Conservation (phyloP, 2,329 filamentous ascomycete species). For the Monilinia fructigena region DNA sequence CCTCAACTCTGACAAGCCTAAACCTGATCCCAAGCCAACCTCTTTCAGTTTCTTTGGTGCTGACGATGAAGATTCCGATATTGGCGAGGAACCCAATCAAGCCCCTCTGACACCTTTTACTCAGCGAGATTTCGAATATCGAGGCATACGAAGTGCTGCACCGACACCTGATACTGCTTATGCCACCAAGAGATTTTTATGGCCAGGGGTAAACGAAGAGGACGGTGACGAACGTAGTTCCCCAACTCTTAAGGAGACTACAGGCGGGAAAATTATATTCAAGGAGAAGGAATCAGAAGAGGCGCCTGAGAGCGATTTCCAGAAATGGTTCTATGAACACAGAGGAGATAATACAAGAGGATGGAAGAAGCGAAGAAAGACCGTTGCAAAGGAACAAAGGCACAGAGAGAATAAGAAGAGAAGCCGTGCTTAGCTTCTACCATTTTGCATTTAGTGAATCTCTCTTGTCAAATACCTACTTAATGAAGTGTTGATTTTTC, state of each 20-base stretch:
- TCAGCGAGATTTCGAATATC: conserved; percentile 71
- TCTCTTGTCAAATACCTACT: neutral
- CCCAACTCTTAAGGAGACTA: conserved; percentile 21
- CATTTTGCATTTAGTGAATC: conserved; percentile 6
- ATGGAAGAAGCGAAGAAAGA: conserved; percentile 65
- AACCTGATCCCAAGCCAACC: conserved; percentile 45
- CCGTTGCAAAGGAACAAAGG: conserved; percentile 63
- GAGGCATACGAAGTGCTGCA: conserved; percentile 79
- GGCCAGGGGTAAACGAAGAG: conserved; percentile 48
- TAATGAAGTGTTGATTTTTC: neutral
- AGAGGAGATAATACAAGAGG: conserved; percentile 62
- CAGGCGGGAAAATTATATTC: conserved; percentile 28
- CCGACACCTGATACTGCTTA: conserved; percentile 93
- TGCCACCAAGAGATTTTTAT: conserved; percentile 62
- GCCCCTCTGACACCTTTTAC: conserved; percentile 80
- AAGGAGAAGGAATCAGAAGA: conserved; percentile 26
- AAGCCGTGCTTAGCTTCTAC: conserved; percentile 31
- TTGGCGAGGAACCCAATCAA: conserved; percentile 45
- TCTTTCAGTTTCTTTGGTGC: conserved; percentile 75
- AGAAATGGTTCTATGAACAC: conserved; percentile 68
- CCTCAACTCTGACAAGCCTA: conserved; percentile 32
- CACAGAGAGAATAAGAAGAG: conserved; percentile 63
- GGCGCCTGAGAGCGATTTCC: conserved; percentile 51
- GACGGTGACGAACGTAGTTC: conserved; percentile 44
- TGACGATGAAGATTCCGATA: conserved; percentile 47